Evolutionary conservation across 306 rosid genomes (phyloP).

Genomic region (Acacia confusa): DNA sequence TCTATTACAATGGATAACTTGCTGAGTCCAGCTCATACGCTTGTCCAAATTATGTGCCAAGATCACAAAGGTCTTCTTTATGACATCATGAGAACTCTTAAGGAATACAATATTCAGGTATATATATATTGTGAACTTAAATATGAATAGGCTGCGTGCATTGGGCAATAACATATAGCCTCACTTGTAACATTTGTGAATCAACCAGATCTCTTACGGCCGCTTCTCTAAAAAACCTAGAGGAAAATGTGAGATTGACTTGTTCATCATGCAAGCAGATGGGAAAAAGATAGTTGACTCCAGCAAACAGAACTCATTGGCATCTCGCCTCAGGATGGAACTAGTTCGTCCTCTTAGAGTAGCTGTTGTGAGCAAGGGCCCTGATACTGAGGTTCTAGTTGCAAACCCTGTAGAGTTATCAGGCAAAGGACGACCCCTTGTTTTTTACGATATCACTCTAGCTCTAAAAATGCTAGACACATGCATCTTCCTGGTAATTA

Average conservation of each 20-base stretch:
- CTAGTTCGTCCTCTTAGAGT: conserved; percentile 85
- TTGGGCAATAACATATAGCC: conserved; percentile 16
- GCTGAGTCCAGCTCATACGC: conserved; percentile 95
- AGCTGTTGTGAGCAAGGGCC: conserved; percentile 76
- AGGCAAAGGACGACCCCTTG: conserved; percentile 94
- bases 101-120: conserved; percentile 85
- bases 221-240: conserved; percentile 64
- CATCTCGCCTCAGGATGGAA: conserved; percentile 69
- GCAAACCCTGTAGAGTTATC: conserved; percentile 93
- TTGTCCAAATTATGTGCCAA: conserved; percentile 80
- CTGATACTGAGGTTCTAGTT: conserved; percentile 83
- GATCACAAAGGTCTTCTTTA: conserved; percentile 98
- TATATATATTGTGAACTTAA: conserved; percentile 29
- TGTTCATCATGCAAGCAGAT: conserved; percentile 90
- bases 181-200: conserved; percentile 27
- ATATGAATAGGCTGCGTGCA: conserved; percentile 24
- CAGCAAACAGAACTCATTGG: conserved; percentile 68
- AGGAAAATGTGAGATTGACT: conserved; percentile 78
- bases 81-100: conserved; percentile 95
- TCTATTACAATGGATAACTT: conserved; percentile 72
- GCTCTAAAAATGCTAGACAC: conserved; percentile 74
- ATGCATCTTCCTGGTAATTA: conserved; percentile 80
- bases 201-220: conserved; percentile 85
- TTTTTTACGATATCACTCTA: conserved; percentile 79
- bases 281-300: conserved; percentile 86